These are phyloP conservation scores for Botrytis byssoidea DNA, from an alignment of 2,329 filamentous ascomycete genomes.

Conservation along the genomic window DNA sequence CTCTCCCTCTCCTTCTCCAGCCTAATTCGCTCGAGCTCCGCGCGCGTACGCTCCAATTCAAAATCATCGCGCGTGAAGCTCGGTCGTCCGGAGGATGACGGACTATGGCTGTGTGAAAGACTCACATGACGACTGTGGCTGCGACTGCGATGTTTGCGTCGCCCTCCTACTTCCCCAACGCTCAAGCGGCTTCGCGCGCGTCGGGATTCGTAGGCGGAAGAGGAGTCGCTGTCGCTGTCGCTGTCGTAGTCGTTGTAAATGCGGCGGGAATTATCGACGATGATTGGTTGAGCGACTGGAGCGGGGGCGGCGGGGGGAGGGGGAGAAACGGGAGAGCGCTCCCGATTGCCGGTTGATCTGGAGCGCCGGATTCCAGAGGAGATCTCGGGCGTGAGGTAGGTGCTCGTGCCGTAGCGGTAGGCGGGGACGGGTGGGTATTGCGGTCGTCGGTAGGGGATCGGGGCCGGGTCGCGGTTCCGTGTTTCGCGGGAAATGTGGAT, in stretches of 20 bases:
- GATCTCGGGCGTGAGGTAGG: slow-evolving; percentile 31
- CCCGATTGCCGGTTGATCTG: slow-evolving; percentile 24
- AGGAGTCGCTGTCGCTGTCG: slow-evolving; percentile 19
- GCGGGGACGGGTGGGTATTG: slow-evolving; percentile 28
- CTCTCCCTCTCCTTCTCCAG: slow-evolving; percentile 44
- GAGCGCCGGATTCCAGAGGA: slow-evolving; percentile 27
- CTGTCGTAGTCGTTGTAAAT: slow-evolving; percentile 10
- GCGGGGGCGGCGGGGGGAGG: slow-evolving; percentile 22
- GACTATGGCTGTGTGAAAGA: slow-evolving; percentile 6
- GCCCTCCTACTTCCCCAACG: neutral
- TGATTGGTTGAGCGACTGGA: slow-evolving; percentile 44
- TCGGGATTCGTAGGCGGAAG: neutral
- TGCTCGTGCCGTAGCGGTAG: slow-evolving; percentile 19
- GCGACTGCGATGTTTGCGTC: slow-evolving; percentile 1
- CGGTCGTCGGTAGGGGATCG: slow-evolving; percentile 30
- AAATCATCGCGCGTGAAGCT: slow-evolving; percentile 37
- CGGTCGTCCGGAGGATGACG: neutral
- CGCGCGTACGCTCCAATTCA: slow-evolving; percentile 46
- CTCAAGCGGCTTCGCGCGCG: slow-evolving; percentile 31
- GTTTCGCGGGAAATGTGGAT: slow-evolving; percentile 43
- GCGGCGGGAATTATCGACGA: slow-evolving; percentile 53
- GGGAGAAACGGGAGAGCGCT: slow-evolving; percentile 8
- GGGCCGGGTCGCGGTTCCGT: slow-evolving; percentile 40
- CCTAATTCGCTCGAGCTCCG: slow-evolving; percentile 46
- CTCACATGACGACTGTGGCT: slow-evolving; percentile 21